Conservation (phyloP, 2,329 filamentous ascomycete genomes). For the Aspergillus sclerotialis region DNA sequence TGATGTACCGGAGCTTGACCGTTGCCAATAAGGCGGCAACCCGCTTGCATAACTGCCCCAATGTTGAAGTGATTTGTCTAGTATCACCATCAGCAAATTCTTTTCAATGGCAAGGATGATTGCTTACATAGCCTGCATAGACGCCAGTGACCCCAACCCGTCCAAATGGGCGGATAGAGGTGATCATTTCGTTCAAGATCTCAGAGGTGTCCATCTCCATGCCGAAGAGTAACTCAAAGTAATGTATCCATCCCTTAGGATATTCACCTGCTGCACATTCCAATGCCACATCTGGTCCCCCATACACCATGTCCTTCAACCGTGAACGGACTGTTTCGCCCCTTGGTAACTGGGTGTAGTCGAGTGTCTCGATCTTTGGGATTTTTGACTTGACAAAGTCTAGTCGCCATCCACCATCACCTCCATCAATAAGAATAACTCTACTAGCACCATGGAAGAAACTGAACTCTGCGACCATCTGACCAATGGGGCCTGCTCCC, state of each 20-base stretch:
- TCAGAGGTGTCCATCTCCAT: conserved; percentile 77
- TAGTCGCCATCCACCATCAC: conserved; percentile 55
- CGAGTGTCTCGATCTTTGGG: conserved; percentile 59
- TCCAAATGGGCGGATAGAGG: conserved; percentile 49
- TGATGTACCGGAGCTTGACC: conserved; percentile 68
- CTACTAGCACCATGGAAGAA: conserved; percentile 65
- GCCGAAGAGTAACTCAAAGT: conserved; percentile 54
- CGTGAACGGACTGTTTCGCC: conserved; percentile 61
- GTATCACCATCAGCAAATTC: conserved; percentile 2
- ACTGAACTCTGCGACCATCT: conserved; percentile 64
- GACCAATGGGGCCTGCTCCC: conserved; percentile 81
- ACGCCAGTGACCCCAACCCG: conserved; percentile 71
- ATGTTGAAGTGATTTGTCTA: conserved; percentile 78
- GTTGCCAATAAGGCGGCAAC: conserved; percentile 69
- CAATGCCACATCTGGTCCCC: conserved; percentile 67
- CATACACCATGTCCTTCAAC: conserved; percentile 66
- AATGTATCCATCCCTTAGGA: conserved; percentile 55
- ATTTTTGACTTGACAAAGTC: conserved; percentile 60
- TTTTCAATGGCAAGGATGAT: conserved; percentile 9
- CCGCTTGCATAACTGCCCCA: conserved; percentile 76
- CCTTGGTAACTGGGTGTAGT: conserved; percentile 59
- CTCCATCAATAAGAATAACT: conserved; percentile 73
- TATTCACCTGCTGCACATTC: conserved; percentile 63
- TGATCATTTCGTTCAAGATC: conserved; percentile 49
- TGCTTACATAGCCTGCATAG: conserved; percentile 54